These are phyloP conservation scores for Symbiodinium natans DNA, from an alignment of 73 alveolate genomes.

Conservation along the genomic window DNA sequence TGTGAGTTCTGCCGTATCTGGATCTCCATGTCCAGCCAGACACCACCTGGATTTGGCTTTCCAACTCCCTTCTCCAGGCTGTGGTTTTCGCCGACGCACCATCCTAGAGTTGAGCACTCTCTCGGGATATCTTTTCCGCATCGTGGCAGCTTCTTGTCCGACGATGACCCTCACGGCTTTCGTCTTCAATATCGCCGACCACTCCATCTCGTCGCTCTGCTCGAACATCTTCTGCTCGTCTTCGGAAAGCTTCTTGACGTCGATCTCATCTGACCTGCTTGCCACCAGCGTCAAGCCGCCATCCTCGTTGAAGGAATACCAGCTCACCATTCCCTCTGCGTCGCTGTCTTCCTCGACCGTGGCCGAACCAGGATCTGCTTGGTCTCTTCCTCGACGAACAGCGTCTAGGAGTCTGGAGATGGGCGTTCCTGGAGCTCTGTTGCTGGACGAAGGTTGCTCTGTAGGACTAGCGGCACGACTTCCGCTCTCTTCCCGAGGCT, in stretches of 20 bases:
- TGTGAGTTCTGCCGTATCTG: not conserved
- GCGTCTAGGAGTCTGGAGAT: not conserved
- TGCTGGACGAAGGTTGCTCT: no score
- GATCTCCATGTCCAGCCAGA: constrained; percentile 24
- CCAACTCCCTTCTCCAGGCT: not conserved
- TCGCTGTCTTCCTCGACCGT: not conserved
- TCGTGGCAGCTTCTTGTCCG: not conserved
- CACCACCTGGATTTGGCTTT: constrained; percentile 74
- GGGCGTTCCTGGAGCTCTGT: not conserved
- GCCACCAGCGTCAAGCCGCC: not conserved
- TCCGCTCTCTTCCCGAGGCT: no score
- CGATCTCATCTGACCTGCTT: not conserved
- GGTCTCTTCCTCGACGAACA: not conserved
- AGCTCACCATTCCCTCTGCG: not conserved
- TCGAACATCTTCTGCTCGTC: constrained; percentile 9
- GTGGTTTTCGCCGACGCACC: constrained; percentile 42
- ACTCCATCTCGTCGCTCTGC: not conserved
- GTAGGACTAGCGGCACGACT: no score
- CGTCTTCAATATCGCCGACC: constrained; percentile 3
- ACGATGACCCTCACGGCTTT: not conserved
- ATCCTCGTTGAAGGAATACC: not conserved
- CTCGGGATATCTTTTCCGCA: not conserved
- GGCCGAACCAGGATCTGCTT: not conserved
- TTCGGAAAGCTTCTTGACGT: not conserved
- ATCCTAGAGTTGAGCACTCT: not conserved